These are phyloP conservation scores for Phytophthora cryptogea DNA, from an alignment of 352 stramenopile species.

Conservation along the genomic window DNA sequence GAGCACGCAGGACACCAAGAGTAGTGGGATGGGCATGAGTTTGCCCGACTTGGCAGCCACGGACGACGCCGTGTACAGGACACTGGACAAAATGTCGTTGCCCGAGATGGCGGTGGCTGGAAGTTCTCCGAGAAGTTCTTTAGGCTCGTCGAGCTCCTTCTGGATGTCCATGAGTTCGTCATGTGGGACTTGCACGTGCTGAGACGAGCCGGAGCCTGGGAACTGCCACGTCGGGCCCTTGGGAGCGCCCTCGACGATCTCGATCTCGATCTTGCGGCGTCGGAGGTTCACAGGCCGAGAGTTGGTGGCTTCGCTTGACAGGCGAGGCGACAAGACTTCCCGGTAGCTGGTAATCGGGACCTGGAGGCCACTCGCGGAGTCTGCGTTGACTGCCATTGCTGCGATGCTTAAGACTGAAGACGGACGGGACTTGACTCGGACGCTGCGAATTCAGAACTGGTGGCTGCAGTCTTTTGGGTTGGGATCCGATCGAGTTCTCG, in stretches of 20 bases:
- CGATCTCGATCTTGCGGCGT: slow-evolving; percentile 50
- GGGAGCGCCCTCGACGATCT: slow-evolving; percentile 32
- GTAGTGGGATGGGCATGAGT: slow-evolving; percentile 77
- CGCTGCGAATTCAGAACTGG: slow-evolving; percentile 17
- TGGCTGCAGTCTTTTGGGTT: not conserved
- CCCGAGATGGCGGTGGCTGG: slow-evolving; percentile 85
- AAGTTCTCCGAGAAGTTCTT: slow-evolving; percentile 59
- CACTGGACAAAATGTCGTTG: slow-evolving; percentile 89
- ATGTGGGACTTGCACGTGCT: slow-evolving; percentile 37
- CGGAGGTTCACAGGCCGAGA: slow-evolving; percentile 31
- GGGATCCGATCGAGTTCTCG: slow-evolving; percentile 2
- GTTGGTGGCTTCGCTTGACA: slow-evolving; percentile 15
- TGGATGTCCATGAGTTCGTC: slow-evolving; percentile 39
- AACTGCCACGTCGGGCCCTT: slow-evolving; percentile 44
- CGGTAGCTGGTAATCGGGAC: slow-evolving; percentile 18
- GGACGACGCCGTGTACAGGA: slow-evolving; percentile 62
- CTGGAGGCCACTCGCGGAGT: slow-evolving; percentile 9
- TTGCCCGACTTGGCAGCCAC: slow-evolving; percentile 64
- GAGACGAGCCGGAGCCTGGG: slow-evolving; percentile 30
- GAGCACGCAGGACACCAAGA: slow-evolving; percentile 66
- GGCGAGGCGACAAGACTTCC: slow-evolving; percentile 13
- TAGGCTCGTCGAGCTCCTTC: slow-evolving; percentile 27
- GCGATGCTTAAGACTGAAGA: not conserved
- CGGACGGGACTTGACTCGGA: slow-evolving; percentile 2
- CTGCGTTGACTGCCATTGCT: slow-evolving; percentile 13